A percentile compares a stretch with the other conserved stretches of the same genome.
Evolutionary conservation across 2,329 filamentous ascomycete species (phyloP).

Genomic region (Colletotrichum euphorbiae): DNA sequence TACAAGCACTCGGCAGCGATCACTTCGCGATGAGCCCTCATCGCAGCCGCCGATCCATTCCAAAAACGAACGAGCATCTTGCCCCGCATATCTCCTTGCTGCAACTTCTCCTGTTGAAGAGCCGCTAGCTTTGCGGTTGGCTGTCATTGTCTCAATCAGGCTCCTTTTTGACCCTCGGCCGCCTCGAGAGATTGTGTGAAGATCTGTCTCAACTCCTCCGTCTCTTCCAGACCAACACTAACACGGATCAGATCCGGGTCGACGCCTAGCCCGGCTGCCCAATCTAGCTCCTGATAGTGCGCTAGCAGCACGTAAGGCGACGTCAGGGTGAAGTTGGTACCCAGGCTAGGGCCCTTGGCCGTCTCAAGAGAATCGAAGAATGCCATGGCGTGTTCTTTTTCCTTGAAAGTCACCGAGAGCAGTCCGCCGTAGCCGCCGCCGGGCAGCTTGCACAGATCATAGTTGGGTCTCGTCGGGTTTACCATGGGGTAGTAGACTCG

Average conservation of each 20-base stretch:
- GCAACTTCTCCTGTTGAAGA: background rate
- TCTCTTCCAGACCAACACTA: constrained; percentile 90
- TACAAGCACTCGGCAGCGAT: background rate
- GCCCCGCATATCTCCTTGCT: background rate
- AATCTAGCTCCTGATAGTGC: constrained; percentile 92
- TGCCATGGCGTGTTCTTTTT: constrained; percentile 74
- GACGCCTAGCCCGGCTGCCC: constrained; percentile 86
- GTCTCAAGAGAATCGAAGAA: constrained; percentile 91
- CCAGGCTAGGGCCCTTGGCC: constrained; percentile 92
- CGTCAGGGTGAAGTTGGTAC: constrained; percentile 94
- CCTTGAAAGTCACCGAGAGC: constrained; percentile 84
- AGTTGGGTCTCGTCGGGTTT: constrained; percentile 75
- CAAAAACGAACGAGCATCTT: background rate
- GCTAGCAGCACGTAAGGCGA: constrained; percentile 93
- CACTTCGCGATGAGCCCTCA: background rate
- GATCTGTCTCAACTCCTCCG: constrained; percentile 69
- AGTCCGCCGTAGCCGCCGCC: constrained; percentile 90
- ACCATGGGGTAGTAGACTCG: constrained; percentile 89
- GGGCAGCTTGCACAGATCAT: constrained; percentile 81
- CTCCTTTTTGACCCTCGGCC: constrained; percentile 49
- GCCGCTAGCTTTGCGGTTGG: background rate
- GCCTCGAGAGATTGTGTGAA: constrained; percentile 79
- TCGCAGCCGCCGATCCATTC: background rate
- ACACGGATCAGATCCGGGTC: constrained; percentile 84
- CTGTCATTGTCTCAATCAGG: background rate